Percentiles rank a stretch among this genome's conserved stretches.
phyloP scores from a whole-genome alignment of 495 filamentous ascomycete genomes.

The Xylaria longipes region DNA sequence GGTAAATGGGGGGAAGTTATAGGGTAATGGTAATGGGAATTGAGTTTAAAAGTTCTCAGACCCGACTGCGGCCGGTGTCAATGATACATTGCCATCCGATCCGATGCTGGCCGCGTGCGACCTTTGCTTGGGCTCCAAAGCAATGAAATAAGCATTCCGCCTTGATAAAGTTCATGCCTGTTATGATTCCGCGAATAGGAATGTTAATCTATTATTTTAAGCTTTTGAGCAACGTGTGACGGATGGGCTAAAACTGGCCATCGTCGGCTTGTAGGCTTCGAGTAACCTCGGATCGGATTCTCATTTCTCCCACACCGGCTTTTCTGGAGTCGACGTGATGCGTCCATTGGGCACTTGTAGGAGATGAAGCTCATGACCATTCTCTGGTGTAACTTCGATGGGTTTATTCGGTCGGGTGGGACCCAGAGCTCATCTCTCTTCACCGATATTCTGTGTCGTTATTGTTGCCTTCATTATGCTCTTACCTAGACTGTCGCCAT shows the following conservation, averaged over 20 bases:
- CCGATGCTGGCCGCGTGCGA: conserved; percentile 17
- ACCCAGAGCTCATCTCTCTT: background rate
- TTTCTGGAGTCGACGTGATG: background rate
- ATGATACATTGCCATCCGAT: background rate
- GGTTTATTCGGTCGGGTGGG: background rate
- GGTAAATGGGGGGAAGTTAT: conserved; percentile 21
- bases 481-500: no score
- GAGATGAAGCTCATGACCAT: background rate
- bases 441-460: background rate
- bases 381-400: background rate
- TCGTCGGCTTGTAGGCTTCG: background rate
- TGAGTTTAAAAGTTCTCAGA: background rate
- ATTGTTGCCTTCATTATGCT: background rate
- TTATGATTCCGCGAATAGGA: background rate
- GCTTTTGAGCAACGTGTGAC: background rate
- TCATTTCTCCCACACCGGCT: background rate
- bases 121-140: background rate
- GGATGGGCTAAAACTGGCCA: background rate
- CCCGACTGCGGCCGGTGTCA: background rate
- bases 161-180: background rate
- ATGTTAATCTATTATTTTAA: background rate
- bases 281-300: background rate
- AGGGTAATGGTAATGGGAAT: conserved; percentile 9
- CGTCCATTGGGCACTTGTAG: no score
- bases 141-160: background rate